Conservation (phyloP, 2,329 filamentous ascomycete genomes). For the Arthrobotrys conoides region DNA sequence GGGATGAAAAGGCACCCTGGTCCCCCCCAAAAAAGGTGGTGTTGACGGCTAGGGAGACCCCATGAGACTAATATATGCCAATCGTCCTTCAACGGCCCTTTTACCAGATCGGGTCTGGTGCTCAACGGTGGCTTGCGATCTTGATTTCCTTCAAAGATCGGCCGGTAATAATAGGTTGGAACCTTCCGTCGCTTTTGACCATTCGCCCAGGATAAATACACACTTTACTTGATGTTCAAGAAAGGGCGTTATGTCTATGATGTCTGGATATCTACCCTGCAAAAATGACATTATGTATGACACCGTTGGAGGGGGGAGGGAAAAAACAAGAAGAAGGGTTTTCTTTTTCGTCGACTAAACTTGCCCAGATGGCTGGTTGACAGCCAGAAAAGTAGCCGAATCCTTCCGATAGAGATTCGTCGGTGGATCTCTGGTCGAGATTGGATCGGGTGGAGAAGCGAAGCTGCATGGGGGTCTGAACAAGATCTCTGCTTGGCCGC, state of each 20-base stretch:
- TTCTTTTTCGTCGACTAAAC: constrained; percentile 49
- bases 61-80: constrained; percentile 44
- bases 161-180: constrained; percentile 61
- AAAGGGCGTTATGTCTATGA: not conserved
- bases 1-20: constrained; percentile 29
- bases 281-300: no score
- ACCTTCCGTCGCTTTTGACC: constrained; percentile 60
- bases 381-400: constrained; percentile 59
- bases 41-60: constrained; percentile 26
- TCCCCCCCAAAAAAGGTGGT: constrained; percentile 19
- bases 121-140: constrained; percentile 60
- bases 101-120: constrained; percentile 58
- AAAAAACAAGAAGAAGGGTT: not conserved
- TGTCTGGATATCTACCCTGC: not conserved
- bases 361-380: constrained; percentile 44
- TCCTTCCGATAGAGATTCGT: constrained; percentile 54
- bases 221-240: not conserved
- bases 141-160: constrained; percentile 62
- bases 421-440: constrained; percentile 51
- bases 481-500: constrained; percentile 23
- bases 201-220: constrained; percentile 41
- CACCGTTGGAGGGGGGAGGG: not conserved
- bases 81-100: constrained; percentile 58
- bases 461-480: constrained; percentile 39
- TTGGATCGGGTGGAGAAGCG: constrained; percentile 57